Conservation (phyloP, 805 yeast species). For the Zygosaccharomyces lentus region DNA sequence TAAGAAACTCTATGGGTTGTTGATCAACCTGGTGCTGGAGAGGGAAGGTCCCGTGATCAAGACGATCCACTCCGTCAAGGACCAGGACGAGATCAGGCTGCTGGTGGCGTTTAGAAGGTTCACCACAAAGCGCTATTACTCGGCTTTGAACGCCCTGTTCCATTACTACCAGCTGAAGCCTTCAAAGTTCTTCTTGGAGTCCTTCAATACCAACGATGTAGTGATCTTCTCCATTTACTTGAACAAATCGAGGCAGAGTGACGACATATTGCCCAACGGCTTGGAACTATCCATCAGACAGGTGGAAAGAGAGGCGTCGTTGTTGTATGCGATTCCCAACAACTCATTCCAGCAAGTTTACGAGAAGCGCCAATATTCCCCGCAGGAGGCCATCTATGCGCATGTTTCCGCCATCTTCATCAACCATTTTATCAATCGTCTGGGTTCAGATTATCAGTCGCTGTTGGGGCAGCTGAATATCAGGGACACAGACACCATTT, state of each 20-base stretch:
- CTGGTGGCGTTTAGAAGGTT: conserved; percentile 84
- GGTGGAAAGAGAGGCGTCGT: conserved; percentile 88
- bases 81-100: conserved; percentile 77
- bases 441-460: conserved; percentile 83
- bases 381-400: conserved; percentile 92
- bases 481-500: conserved; percentile 56
- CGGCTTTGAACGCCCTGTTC: conserved; percentile 81
- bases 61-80: conserved; percentile 67
- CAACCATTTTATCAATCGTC: conserved; percentile 88
- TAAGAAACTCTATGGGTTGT: conserved; percentile 66
- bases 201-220: conserved; percentile 75
- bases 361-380: conserved; percentile 70
- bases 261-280: conserved; percentile 31
- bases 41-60: conserved; percentile 92
- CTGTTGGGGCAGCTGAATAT: conserved; percentile 61
- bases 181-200: conserved; percentile 89
- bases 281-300: conserved; percentile 76
- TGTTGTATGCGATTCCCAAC: conserved; percentile 86
- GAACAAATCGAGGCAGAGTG: conserved; percentile 50
- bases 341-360: conserved; percentile 73
- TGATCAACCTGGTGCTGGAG: conserved; percentile 61
- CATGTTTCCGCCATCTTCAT: conserved; percentile 91
- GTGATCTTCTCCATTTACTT: conserved; percentile 85
- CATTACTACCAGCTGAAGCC: conserved; percentile 82
- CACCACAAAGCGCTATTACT: conserved; percentile 79